These are phyloP conservation scores for Zygotorulaspora sp. DNA, from an alignment of 805 yeast species.

Conservation along the genomic window DNA sequence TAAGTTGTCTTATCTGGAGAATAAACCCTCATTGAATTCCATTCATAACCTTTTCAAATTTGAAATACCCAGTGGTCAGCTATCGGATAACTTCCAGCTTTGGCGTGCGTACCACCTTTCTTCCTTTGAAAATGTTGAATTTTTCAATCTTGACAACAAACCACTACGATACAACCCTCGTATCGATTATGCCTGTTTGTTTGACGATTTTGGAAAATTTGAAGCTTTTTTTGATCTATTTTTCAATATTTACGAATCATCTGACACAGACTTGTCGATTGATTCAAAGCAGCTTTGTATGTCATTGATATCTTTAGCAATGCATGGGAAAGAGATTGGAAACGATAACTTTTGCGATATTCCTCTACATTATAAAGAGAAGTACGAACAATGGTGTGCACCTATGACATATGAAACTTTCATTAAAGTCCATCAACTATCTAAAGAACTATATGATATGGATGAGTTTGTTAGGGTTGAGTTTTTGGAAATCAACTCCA, in stretches of 20 bases:
- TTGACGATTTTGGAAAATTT: constrained; percentile 9
- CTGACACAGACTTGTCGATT: constrained; percentile 2
- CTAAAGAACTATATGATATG: constrained; percentile 1
- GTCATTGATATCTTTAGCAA: constrained; percentile 7
- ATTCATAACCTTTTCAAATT: constrained; percentile 9
- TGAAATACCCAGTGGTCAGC: constrained; percentile 5
- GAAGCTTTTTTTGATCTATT: constrained; percentile 5
- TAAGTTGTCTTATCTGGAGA: not conserved
- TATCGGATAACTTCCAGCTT: constrained; percentile 16
- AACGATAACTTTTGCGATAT: constrained; percentile 1
- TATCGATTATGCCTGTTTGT: constrained; percentile 4
- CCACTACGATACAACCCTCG: not conserved
- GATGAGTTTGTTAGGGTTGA: not conserved
- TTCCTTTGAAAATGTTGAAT: constrained; percentile 4
- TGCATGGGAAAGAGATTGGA: constrained; percentile 2
- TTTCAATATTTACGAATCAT: constrained; percentile 3
- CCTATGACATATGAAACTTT: constrained; percentile 6
- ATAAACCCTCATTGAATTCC: constrained; percentile 4
- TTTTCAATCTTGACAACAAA: not conserved
- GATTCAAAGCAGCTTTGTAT: constrained; percentile 8
- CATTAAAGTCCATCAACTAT: constrained; percentile 5
- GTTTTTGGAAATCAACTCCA: constrained; percentile 1
- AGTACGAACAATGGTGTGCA: constrained; percentile 3
- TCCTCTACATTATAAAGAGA: not conserved
- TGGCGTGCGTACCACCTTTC: constrained; percentile 17